A percentile compares a stretch with the other conserved stretches of the same genome.
phyloP scores from a whole-genome alignment of 805 yeast genomes.

The Torulaspora gathmanii region DNA sequence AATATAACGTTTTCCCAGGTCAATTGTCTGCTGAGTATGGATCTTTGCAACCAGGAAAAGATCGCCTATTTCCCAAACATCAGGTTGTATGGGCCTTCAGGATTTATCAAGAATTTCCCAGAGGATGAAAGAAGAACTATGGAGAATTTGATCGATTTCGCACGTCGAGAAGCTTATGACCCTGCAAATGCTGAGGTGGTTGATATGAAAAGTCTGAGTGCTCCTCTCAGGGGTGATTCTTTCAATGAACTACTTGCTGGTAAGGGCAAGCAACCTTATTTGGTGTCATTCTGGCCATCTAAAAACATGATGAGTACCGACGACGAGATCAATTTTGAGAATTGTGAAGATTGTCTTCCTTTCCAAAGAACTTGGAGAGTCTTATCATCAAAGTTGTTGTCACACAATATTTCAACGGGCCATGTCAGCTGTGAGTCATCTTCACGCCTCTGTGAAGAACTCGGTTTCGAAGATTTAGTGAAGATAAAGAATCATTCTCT shows the following conservation, averaged over 20 bases:
- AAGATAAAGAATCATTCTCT: constrained; percentile 10
- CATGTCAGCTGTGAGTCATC: constrained; percentile 58
- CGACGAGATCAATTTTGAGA: constrained; percentile 34
- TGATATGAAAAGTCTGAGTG: constrained; percentile 42
- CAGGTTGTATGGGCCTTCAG: constrained; percentile 61
- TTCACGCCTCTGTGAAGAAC: constrained; percentile 46
- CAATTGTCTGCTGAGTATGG: constrained; percentile 82
- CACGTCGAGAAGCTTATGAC: constrained; percentile 50
- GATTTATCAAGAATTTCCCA: constrained; percentile 47
- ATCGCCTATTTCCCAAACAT: constrained; percentile 67
- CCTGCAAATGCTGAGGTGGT: constrained; percentile 37
- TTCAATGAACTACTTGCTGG: constrained; percentile 51
- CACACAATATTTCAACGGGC: constrained; percentile 40
- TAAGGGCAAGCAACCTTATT: constrained; percentile 43
- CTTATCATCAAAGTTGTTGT: constrained; percentile 45
- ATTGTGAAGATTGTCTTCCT: constrained; percentile 48
- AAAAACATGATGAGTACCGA: constrained; percentile 39
- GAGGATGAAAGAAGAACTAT: constrained; percentile 42
- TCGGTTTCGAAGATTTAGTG: constrained; percentile 43
- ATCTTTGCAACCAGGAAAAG: constrained; percentile 66
- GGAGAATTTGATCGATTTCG: constrained; percentile 48
- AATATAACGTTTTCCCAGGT: constrained; percentile 64
- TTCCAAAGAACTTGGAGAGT: constrained; percentile 55
- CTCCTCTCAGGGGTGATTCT: constrained; percentile 38
- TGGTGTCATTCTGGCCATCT: constrained; percentile 66